phyloP scores from a whole-genome alignment of 2,329 filamentous ascomycete genomes.

The Mycosphaerelloides madeirae region DNA sequence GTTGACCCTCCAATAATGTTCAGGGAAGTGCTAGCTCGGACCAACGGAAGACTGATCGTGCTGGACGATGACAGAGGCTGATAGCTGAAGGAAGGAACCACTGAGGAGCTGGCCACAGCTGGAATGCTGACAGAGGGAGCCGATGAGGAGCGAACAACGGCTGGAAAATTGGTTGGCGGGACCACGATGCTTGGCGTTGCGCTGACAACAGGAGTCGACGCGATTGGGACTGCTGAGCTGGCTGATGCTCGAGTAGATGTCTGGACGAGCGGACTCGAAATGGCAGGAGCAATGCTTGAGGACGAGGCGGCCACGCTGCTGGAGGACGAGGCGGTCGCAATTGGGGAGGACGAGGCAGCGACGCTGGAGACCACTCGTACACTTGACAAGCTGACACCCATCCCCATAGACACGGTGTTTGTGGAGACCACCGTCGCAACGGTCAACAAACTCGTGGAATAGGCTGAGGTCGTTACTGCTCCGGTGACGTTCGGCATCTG shows the following conservation, averaged over 20 bases:
- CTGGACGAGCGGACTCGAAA: no score
- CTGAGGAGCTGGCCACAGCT: no score
- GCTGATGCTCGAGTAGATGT: no score
- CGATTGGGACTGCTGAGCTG: no score
- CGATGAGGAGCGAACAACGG: conserved; percentile 5
- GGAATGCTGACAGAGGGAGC: not conserved
- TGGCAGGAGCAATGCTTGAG: no score
- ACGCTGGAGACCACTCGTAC: no score
- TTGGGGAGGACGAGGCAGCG: no score
- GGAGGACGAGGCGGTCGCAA: conserved; percentile 9
- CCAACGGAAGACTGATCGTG: not conserved
- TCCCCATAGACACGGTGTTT: conserved; percentile 24
- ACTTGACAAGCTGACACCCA: conserved; percentile 27
- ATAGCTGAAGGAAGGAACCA: not conserved
- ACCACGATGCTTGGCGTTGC: no score
- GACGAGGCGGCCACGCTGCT: conserved; percentile 6
- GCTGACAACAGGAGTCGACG: no score
- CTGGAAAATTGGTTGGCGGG: no score
- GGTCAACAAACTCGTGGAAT: conserved; percentile 25
- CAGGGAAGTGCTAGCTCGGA: no score
- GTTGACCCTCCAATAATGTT: no score
- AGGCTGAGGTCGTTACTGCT: conserved; percentile 22
- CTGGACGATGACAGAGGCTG: not conserved
- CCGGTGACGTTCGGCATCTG: conserved; percentile 27
- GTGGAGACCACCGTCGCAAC: conserved; percentile 16